Evolutionary conservation across 768 basidiomycete genomes (phyloP), one percentile per base, ranked within the genome.

Genomic region (Clavaria fumosa): DNA sequence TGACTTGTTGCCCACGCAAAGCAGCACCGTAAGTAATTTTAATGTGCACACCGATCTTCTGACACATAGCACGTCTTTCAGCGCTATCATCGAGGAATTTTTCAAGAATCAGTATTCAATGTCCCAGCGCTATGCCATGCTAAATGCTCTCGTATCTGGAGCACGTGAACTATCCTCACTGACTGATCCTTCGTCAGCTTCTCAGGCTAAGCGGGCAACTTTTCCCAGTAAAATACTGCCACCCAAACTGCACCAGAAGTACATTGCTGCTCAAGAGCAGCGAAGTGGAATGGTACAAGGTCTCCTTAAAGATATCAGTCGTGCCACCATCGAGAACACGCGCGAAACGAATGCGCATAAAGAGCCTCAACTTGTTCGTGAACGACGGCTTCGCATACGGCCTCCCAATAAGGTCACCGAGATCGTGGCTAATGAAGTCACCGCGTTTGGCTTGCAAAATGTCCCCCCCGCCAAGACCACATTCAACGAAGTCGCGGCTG

Each of bases 51-150:
- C 17, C 32, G n/a, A 14, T 11, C n/a, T 22, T 15, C n/a, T 22
- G 14, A 23, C 14, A 7, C 23, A 43, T 3, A 31, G 11, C 7
- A 9, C 21, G 7, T 23, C 2, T 11, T 38, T 7, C 50, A 95
- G 91, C 3, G 67, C 72, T 23, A 62, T 96, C 7, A 76, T 86
- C 37, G 88, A 93, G 52, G 85, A 95, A 50, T 91, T 89, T 56
- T 99, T 97, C 62, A 78, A 78, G 47, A 83, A 81, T 34, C 86
- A 93, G 45, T 95, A 93, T 55, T 91, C 95, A 0, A 70, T 73
- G 12, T 69, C 76, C 21, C 90, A 96, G 47, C 78, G 91, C 5
- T 82, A 72, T 43, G 70, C 74, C 7, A 86, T 90, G 46, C 66
- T 97, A 15, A 89, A 83, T 43, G 80, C 88, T 1, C 61, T 99